Base-by-base conservation (phyloP, 352 stramenopile species). In the Globisporangium iwayamae region DNA sequence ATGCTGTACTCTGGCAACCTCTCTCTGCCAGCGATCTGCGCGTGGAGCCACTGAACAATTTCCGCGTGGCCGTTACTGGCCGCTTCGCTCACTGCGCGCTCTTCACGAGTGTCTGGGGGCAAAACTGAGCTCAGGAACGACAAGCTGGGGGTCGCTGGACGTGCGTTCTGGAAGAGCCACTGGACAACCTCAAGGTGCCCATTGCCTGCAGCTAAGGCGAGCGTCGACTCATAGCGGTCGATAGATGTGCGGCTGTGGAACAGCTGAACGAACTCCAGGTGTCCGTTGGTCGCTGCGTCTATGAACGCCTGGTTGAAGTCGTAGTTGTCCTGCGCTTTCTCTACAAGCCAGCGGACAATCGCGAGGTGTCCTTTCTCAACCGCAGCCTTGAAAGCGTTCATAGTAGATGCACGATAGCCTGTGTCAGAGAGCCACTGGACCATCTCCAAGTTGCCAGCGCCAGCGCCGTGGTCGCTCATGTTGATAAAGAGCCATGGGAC, bases 11-110 rank as follows among this genome's bases (percentile, higher is more conserved):
- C 13, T n/a, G 9, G 47, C 8, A 2, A 25, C 3, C 22, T 18
- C 25, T 34, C 47, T 36, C 22, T 34, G 3, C 7, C 25, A 18
- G 46, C 46, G 46, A 36, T 34, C 41, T 47, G 20, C 10, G 47
- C 47, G 25, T 54, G 47, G 1, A 59, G 36, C 53, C 53, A 59
- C 18, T 59, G 8, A 5, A 59, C 30, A 13, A 59, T 43, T n/a
- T 47, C 34, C 18, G n/a, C n/a, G 7, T 46, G 36, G 3, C 53
- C 36, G 8, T 16, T 59, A 3, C 8, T 20, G 20, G 36, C 38
- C 6, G 53, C n/a, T 5, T 30, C 22, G 3, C n/a, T 28, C 14
- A 43, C 28, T 28, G 32, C 51, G 8, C 14, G 4, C 25, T 34
- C 47, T 10, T 36, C 47, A 2, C 13, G 13, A 3, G 13, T 36